Evolutionary conservation across 129 eudicot species (phyloP).

Genomic region (Chrysanthemum seticuspe): DNA sequence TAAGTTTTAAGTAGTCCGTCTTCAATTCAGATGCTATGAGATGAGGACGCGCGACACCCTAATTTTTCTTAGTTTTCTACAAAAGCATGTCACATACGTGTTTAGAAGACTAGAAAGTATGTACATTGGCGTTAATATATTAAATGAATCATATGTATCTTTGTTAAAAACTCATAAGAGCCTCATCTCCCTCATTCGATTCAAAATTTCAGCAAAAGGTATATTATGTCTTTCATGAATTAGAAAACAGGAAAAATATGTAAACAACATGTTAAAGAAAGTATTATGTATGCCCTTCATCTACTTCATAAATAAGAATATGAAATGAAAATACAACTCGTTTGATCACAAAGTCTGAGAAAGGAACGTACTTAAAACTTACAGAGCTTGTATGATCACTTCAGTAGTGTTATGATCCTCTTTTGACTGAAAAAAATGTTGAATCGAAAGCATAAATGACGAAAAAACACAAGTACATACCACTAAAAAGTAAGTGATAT

Average conservation of each 20-base stretch:
- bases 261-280: background rate
- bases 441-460: slow-evolving; percentile 2
- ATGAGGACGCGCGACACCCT: too few species aligned
- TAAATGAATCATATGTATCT: too few species aligned
- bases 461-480: slow-evolving; percentile 27
- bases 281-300: background rate
- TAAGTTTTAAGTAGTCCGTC: too few species aligned
- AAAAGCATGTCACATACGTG: too few species aligned
- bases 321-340: background rate
- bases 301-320: background rate
- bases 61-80: too few species aligned
- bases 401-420: slow-evolving; percentile 17
- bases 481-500: slow-evolving; percentile 20
- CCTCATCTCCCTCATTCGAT: too few species aligned
- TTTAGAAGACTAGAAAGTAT: too few species aligned
- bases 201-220: too few species aligned
- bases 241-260: background rate
- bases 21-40: too few species aligned
- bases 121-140: too few species aligned
- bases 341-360: background rate
- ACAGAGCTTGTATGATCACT: slow-evolving; percentile 16
- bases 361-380: slow-evolving; percentile 9
- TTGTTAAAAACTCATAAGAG: too few species aligned
- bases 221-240: background rate
- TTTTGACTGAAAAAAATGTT: slow-evolving; percentile 36